Evolutionary conservation across 192 early-diverging fungal species (phyloP).

Genomic region (Fimicolochytrium jonesii): DNA sequence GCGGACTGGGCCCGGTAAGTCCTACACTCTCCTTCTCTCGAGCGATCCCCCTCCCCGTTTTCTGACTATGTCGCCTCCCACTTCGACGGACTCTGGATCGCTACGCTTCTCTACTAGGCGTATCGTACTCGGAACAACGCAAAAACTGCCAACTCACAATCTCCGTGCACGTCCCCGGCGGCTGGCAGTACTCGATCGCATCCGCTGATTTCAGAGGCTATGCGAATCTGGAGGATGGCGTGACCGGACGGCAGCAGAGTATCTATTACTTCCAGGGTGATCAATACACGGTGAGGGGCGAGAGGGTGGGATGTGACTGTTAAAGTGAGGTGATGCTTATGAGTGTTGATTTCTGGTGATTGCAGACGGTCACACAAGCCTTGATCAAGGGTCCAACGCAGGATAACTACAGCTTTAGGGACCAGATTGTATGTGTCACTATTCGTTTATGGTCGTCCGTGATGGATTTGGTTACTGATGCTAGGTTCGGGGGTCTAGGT

Average conservation of each 20-base stretch:
- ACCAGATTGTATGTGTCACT: conserved; percentile 5
- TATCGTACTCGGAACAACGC: conserved; percentile 21
- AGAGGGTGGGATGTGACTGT: too few relatives aligned
- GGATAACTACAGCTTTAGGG: conserved; percentile 20
- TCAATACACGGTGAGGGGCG: conserved; percentile 4
- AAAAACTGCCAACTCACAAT: conserved; percentile 32
- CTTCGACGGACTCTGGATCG: too few relatives aligned
- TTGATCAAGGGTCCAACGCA: conserved; percentile 16
- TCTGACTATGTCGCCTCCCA: too few relatives aligned
- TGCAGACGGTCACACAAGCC: conserved; percentile 1
- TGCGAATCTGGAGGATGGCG: conserved; percentile 12
- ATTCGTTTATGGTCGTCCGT: too few relatives aligned
- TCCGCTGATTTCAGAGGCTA: conserved; percentile 28
- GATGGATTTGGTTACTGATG: too few relatives aligned
- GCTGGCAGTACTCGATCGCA: conserved; percentile 31
- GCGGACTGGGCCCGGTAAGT: conserved; percentile 12
- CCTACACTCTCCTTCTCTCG: too few relatives aligned
- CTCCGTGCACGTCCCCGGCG: conserved; percentile 24
- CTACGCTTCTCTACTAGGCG: too few relatives aligned
- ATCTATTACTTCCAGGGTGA: conserved; percentile 34
- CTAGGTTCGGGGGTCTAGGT: too few relatives aligned
- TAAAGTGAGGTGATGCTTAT: too few relatives aligned
- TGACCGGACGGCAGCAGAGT: conserved; percentile 18
- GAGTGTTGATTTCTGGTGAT: too few relatives aligned
- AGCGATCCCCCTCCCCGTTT: too few relatives aligned